Base-by-base conservation (phyloP, 805 yeast genomes). In the Nakazawaea siamensis region DNA sequence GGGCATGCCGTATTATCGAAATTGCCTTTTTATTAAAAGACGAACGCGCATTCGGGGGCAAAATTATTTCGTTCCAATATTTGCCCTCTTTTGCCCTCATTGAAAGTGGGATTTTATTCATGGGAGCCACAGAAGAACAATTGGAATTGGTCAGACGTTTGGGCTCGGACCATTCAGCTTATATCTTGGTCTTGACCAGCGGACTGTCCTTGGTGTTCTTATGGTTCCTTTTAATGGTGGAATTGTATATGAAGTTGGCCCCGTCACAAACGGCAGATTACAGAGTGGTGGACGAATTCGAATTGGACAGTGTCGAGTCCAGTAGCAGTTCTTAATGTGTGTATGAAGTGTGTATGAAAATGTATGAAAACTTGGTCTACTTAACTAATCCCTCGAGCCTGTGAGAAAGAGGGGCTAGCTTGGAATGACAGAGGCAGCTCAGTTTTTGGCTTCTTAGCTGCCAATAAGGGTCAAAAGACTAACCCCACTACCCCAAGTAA, bases 121-220 rank as follows among this genome's bases (percentile, higher is more conserved):
- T 88, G 96, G 75, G 84, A 18, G 97, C 97, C 16, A 88, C 71
- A 43, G 96, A 88, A 52, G 95, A 90, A 54, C 95, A 88, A 52
- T 62, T 90, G 47, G 57, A 58, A 8, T 60, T 85, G 40, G 85
- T 88, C 2, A 59, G 75, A 35, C 76, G 75, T 44, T 64, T 83
- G 45, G 84, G 86, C 1, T 80, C 95, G 4, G 95, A 84, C 56
- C 92, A 83, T 47, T 76, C 90, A 32, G 75, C 95, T 0, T 90
- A 90, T 55, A 71, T 83, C 24, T 61, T 90, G 58, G 70, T 80
- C 4, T 64, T 81, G 4, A 57, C 76, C 10, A 73, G 88, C 5
- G 83, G 83, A 0, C 88, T 94, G 1, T 81, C 84, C 47, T 44
- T 85, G 43, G 64, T 84, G 2, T 75, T 68, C 47, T 57, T 86